phyloP scores from a whole-genome alignment of 768 basidiomycete genomes.

The Dendrothele bispora region DNA sequence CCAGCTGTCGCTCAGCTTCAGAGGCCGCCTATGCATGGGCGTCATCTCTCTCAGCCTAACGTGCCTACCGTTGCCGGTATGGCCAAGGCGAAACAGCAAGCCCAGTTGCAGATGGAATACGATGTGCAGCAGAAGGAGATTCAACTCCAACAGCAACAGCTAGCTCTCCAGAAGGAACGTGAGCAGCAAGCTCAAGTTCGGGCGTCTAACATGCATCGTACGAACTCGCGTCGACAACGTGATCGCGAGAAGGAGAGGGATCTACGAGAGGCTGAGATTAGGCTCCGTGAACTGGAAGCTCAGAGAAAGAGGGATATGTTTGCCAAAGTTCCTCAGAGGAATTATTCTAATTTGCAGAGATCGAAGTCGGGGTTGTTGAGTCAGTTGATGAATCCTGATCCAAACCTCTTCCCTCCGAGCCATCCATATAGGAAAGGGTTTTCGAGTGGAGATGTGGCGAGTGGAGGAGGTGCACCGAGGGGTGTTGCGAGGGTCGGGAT shows the following conservation, averaged over 20 bases:
- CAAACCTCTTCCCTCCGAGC: constrained; percentile 52
- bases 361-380: constrained; percentile 53
- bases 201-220: neutral
- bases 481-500: constrained; percentile 11
- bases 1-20: constrained; percentile 17
- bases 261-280: constrained; percentile 18
- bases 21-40: constrained; percentile 3
- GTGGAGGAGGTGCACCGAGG: constrained; percentile 16
- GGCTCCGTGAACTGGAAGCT: constrained; percentile 51
- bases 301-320: constrained; percentile 71
- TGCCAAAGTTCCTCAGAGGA: constrained; percentile 65
- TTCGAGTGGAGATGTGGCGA: constrained; percentile 45
- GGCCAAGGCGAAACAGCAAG: constrained; percentile 3
- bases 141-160: neutral
- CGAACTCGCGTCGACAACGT: neutral
- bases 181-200: neutral
- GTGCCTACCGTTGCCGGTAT: neutral
- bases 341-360: constrained; percentile 57
- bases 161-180: neutral
- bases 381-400: constrained; percentile 73
- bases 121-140: too few species aligned
- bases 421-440: constrained; percentile 60
- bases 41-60: constrained; percentile 4
- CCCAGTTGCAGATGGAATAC: too few species aligned
- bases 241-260: neutral